A percentile compares a stretch with the other conserved stretches of the same genome.
Evolutionary conservation across 192 early-diverging fungal genomes (phyloP).

Genomic region (Umbelopsis sp.): DNA sequence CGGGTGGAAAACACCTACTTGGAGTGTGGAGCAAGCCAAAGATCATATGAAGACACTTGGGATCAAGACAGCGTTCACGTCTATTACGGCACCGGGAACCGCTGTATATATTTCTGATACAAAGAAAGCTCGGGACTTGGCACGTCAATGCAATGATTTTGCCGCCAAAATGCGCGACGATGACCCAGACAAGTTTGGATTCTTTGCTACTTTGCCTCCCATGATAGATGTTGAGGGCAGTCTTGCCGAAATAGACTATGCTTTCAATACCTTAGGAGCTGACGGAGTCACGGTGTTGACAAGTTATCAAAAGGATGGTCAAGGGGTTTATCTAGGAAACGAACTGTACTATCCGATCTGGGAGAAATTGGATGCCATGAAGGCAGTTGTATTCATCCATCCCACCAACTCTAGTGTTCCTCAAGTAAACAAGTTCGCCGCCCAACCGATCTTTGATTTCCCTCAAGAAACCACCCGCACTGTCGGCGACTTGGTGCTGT

Average conservation of each 20-base stretch:
- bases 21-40: constrained; percentile 1
- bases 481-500: constrained; percentile 40
- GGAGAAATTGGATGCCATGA: neutral
- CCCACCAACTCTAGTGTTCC: neutral
- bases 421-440: neutral
- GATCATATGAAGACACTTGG: neutral
- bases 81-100: neutral
- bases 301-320: neutral
- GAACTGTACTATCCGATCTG: neutral
- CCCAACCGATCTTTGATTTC: neutral
- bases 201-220: constrained; percentile 3
- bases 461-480: constrained; percentile 32
- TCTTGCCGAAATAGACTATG: neutral
- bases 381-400: constrained; percentile 2
- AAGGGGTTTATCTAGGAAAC: neutral
- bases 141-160: neutral
- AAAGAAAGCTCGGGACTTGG: neutral
- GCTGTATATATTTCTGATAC: neutral
- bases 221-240: neutral
- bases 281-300: neutral
- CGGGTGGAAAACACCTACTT: neutral
- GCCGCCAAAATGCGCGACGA: neutral
- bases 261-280: neutral
- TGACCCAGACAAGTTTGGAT: neutral
- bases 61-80: neutral